Evolutionary conservation across 169 alveolate species (phyloP).

Genomic region (Cryptosporidium tyzzeri): DNA sequence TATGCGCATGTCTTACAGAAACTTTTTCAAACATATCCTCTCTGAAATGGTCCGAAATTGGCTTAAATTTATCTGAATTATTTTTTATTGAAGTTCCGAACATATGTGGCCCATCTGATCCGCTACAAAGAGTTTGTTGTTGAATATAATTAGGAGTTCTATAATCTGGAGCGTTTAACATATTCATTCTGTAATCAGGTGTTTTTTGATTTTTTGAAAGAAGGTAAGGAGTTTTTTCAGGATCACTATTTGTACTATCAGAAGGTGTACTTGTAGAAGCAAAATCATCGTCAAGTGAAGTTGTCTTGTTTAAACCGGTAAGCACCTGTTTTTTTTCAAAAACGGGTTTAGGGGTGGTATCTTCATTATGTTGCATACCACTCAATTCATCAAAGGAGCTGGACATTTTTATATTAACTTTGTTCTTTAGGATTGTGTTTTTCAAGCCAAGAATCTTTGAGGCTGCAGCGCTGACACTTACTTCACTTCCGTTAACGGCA

Average conservation of each 20-base stretch:
- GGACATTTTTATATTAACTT: not conserved
- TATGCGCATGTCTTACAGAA: slow-evolving; percentile 25
- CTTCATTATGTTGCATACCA: no score
- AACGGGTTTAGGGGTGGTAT: not conserved
- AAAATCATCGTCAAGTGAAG: not conserved
- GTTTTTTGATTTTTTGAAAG: slow-evolving; percentile 20
- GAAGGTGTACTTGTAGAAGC: not conserved
- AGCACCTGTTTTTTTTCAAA: not conserved
- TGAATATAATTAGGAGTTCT: slow-evolving; percentile 60
- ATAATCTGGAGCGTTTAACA: slow-evolving; percentile 26
- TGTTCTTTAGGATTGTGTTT: slow-evolving; percentile 14
- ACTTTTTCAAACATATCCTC: slow-evolving; percentile 10
- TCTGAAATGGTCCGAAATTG: not conserved
- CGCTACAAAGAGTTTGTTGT: slow-evolving; percentile 47
- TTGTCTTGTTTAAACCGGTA: not conserved
- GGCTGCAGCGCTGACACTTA: slow-evolving; percentile 8
- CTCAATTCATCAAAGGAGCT: not conserved
- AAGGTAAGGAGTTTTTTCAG: slow-evolving; percentile 29
- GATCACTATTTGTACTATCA: slow-evolving; percentile 17
- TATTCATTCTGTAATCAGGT: slow-evolving; percentile 58
- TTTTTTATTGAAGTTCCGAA: slow-evolving; percentile 25
- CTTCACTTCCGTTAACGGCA: slow-evolving; percentile 30
- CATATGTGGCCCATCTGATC: slow-evolving; percentile 65
- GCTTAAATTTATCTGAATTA: not conserved
- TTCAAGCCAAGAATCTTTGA: slow-evolving; percentile 36